Evolutionary conservation across 768 basidiomycete species (phyloP).

Genomic region (Chiua virens): DNA sequence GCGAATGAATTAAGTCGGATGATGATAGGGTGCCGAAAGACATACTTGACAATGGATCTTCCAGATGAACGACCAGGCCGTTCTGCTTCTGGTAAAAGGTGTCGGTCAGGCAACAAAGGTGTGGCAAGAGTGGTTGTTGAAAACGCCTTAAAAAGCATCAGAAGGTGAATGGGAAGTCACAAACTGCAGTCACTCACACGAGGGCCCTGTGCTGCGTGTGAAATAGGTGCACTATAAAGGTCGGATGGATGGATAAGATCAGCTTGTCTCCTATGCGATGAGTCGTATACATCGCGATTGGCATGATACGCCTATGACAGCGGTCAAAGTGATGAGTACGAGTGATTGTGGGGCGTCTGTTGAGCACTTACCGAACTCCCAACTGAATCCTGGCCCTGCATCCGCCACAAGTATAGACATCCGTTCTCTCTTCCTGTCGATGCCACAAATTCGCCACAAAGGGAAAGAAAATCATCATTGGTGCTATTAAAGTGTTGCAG

Average conservation of each 20-base stretch:
- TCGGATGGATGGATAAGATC: too few relatives aligned
- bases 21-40: not conserved
- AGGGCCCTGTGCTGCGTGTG: too few relatives aligned
- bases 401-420: conserved; percentile 1
- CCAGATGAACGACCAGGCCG: too few relatives aligned
- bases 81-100: not conserved
- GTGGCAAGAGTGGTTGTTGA: not conserved
- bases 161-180: too few relatives aligned
- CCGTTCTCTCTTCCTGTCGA: not conserved
- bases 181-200: too few relatives aligned
- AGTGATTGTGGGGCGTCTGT: too few relatives aligned
- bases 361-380: too few relatives aligned
- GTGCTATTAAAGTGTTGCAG: not conserved
- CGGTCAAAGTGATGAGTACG: too few relatives aligned
- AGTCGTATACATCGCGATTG: not conserved
- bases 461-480: not conserved
- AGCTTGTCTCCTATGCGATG: not conserved
- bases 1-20: not conserved
- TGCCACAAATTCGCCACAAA: conserved; percentile 4
- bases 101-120: too few relatives aligned
- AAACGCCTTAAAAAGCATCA: too few relatives aligned
- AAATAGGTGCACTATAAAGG: too few relatives aligned
- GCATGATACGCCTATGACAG: not conserved
- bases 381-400: not conserved
- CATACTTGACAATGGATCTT: not conserved